Evolutionary conservation across 352 stramenopile genomes (phyloP).

Genomic region (Phytophthora gonapodyides): DNA sequence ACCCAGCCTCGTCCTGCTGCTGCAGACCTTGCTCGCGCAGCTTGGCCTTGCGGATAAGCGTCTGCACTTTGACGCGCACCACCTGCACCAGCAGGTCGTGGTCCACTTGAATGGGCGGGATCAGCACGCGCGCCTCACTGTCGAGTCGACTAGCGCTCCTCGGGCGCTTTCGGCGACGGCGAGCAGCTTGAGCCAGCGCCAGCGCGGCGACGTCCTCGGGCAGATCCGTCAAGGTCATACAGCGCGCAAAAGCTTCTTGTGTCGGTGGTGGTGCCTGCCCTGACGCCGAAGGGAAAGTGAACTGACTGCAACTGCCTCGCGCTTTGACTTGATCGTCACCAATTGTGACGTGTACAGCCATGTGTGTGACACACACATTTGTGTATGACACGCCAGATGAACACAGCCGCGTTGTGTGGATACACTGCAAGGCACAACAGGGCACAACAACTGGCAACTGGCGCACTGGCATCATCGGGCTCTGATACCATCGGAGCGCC

Average conservation of each 20-base stretch:
- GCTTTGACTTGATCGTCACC: slow-evolving; percentile 24
- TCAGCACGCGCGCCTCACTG: slow-evolving; percentile 3
- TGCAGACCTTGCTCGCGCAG: slow-evolving; percentile 15
- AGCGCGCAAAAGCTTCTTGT: background rate
- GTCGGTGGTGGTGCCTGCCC: slow-evolving; percentile 5
- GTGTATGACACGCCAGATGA: background rate
- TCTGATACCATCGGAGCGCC: slow-evolving; percentile 15
- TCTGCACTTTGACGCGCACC: slow-evolving; percentile 43
- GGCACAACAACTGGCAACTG: slow-evolving; percentile 1
- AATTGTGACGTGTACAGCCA: slow-evolving; percentile 1
- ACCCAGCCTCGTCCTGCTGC: slow-evolving; percentile 4
- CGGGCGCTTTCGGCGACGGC: slow-evolving; percentile 15
- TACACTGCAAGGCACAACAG: slow-evolving; percentile 15
- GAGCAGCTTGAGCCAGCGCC: background rate
- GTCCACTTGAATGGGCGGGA: slow-evolving; percentile 41
- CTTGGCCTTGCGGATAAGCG: slow-evolving; percentile 31
- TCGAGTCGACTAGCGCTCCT: slow-evolving; percentile 21
- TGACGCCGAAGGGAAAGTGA: slow-evolving; percentile 27
- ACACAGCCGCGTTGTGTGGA: slow-evolving; percentile 11
- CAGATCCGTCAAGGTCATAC: slow-evolving; percentile 30
- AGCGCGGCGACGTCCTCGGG: slow-evolving; percentile 17
- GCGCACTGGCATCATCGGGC: slow-evolving; percentile 10
- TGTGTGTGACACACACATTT: no score
- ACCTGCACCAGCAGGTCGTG: slow-evolving; percentile 47
- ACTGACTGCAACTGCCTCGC: slow-evolving; percentile 24